Evolutionary conservation across 768 basidiomycete genomes (phyloP), one percentile per base, ranked within the genome.

Genomic region (Pisolithus sp.): DNA sequence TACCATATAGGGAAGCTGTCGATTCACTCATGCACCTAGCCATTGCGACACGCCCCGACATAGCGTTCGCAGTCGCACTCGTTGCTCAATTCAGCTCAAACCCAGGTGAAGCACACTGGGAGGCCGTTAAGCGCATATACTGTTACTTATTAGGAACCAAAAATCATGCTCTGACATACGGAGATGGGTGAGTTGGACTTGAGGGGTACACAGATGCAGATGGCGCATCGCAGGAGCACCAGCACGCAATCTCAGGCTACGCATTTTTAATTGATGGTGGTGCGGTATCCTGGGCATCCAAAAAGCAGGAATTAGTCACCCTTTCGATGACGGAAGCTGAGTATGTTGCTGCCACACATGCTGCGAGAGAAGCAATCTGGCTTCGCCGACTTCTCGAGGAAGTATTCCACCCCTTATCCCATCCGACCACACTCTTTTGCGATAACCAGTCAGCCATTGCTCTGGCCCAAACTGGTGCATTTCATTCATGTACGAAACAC

Each of bases 401-500:
- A 38, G n/a, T 38, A 38, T 38, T 38, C 37, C 37, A 38, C 4
- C 37, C 37, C 37, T 18, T 38, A 13, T 13, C 37, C 12, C 37
- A 38, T 38, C 37, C n/a, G 9, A 38, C 37, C n/a, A 18, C n/a
- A 4, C 37, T 38, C 37, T 38, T 13, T 13, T 38, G 37, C n/a
- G 9, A 38, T 18, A 38, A 38, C 59, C 75, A 2, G 53, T 70
- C 0, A 53, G 26, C 26, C 26, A 26, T 26, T 26, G 26, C 26
- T 26, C 26, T 26, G 26, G 26, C 26, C 26, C 26, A 64, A 4
- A 70, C 76, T 46, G 64, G 73, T 2, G 43, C 58, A 0, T 62
- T 63, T 49, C 75, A 78, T 48, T 48, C 59, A 13, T 57, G 69
- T 13, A 63, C 66, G 20, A 79, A 77, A 57, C 75, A 77, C 57